Conservation (phyloP, 768 basidiomycete species). For the Nidularia sp. region DNA sequence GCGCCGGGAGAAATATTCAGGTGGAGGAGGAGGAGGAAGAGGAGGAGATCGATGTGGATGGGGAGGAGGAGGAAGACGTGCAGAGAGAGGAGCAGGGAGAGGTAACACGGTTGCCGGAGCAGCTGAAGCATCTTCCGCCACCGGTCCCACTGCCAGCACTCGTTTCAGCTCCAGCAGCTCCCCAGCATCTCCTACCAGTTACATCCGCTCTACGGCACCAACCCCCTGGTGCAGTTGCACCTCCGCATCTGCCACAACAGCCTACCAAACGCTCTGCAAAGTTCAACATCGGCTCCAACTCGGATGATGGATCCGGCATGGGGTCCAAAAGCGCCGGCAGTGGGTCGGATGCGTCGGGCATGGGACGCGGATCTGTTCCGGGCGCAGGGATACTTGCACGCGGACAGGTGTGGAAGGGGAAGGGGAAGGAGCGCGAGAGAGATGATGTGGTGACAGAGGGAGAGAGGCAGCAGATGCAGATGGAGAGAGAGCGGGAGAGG, state of each 20-base stretch:
- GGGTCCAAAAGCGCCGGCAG: constrained; percentile 33
- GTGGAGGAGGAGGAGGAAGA: constrained; percentile 7
- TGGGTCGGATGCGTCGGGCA: constrained; percentile 22
- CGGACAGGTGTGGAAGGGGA: not conserved
- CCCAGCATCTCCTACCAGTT: too few species aligned
- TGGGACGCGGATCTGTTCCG: constrained; percentile 1
- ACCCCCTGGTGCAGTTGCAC: too few species aligned
- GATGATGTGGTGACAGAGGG: constrained; percentile 3
- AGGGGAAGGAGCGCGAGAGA: constrained; percentile 3
- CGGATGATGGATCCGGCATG: constrained; percentile 41
- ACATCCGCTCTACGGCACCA: too few species aligned
- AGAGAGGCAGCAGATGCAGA: not conserved
- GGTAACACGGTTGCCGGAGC: constrained; percentile 4
- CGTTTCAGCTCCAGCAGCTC: constrained; percentile 1
- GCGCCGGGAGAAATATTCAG: constrained; percentile 2
- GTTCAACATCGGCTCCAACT: constrained; percentile 60
- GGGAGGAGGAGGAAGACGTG: constrained; percentile 3
- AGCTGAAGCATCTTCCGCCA: constrained; percentile 8
- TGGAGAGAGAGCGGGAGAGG: constrained; percentile 1
- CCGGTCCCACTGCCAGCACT: constrained; percentile 4
- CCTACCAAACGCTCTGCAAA: constrained; percentile 14
- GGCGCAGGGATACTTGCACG: constrained; percentile 1
- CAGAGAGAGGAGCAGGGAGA: constrained; percentile 3
- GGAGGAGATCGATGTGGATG: constrained; percentile 8
- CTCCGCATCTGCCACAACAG: too few species aligned